Percentiles rank a stretch among this genome's conserved stretches.
These are phyloP conservation scores for Quercus cerris DNA, from an alignment of 306 rosid genomes.

Conservation along the genomic window DNA sequence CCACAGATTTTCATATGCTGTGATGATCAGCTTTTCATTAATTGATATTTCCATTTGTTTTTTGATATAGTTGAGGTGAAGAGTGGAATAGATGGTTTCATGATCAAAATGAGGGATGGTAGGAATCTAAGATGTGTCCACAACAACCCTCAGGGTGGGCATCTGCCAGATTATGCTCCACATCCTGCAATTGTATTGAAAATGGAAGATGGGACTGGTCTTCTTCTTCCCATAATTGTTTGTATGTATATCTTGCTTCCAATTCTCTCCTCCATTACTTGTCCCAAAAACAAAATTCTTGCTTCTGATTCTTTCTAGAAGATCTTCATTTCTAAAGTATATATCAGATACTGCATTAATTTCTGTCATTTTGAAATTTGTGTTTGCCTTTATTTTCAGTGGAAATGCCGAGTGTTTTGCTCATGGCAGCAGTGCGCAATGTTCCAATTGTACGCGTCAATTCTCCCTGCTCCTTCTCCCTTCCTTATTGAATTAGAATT, in stretches of 20 bases:
- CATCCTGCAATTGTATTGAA: constrained; percentile 97
- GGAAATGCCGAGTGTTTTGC: constrained; percentile 95
- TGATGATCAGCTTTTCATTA: background rate
- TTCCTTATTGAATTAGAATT: background rate
- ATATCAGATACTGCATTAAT: constrained; percentile 5
- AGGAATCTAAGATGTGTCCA: constrained; percentile 85
- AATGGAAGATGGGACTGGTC: constrained; percentile 97
- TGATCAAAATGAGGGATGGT: constrained; percentile 97
- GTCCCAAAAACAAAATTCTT: too few species aligned
- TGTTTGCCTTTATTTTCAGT: constrained; percentile 54
- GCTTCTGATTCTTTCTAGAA: background rate
- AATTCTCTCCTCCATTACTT: background rate
- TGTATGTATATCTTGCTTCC: constrained; percentile 52
- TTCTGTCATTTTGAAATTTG: constrained; percentile 14
- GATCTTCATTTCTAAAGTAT: constrained; percentile 3
- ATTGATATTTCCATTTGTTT: constrained; percentile 5
- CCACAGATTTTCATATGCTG: background rate
- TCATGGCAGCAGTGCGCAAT: constrained; percentile 91
- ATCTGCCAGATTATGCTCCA: constrained; percentile 94
- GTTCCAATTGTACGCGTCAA: constrained; percentile 73
- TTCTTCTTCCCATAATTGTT: constrained; percentile 97
- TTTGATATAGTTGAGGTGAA: constrained; percentile 87
- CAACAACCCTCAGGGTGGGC: constrained; percentile 95
- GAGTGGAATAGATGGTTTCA: constrained; percentile 93
- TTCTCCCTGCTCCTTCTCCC: background rate